phyloP scores from a whole-genome alignment of 2,329 filamentous ascomycete genomes.

The Fonsecaea monophora region DNA sequence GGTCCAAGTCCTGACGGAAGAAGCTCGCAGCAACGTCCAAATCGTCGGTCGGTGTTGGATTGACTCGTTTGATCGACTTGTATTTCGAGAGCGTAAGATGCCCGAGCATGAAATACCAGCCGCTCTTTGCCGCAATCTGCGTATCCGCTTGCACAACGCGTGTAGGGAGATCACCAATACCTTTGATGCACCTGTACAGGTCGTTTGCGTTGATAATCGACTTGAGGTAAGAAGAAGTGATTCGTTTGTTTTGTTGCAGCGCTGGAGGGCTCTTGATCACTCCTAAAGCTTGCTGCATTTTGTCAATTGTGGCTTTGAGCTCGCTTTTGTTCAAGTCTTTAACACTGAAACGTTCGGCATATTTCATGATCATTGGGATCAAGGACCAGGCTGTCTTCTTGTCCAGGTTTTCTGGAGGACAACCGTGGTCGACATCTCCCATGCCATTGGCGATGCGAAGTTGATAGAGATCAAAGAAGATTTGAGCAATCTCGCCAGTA shows the following conservation, averaged over 20 bases:
- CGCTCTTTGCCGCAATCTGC: constrained; percentile 73
- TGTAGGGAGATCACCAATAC: constrained; percentile 75
- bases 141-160: constrained; percentile 74
- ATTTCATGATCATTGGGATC: constrained; percentile 80
- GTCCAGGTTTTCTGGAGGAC: constrained; percentile 77
- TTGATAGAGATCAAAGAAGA: constrained; percentile 82
- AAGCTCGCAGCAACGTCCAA: constrained; percentile 81
- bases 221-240: constrained; percentile 81
- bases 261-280: constrained; percentile 77
- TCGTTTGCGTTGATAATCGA: constrained; percentile 81
- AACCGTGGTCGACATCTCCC: constrained; percentile 78
- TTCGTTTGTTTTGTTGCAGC: constrained; percentile 84
- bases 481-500: constrained; percentile 85
- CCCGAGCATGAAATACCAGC: constrained; percentile 92
- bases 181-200: constrained; percentile 80
- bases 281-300: constrained; percentile 86
- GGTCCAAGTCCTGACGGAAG: constrained; percentile 81
- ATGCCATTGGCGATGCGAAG: constrained; percentile 74
- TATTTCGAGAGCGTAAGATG: constrained; percentile 90
- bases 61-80: constrained; percentile 76
- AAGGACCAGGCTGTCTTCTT: constrained; percentile 79
- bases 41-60: constrained; percentile 80
- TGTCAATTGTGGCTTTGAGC: constrained; percentile 86
- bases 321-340: constrained; percentile 93
- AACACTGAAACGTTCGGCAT: constrained; percentile 83